A percentile compares a stretch with the other conserved stretches of the same genome.
Evolutionary conservation across 2,329 filamentous ascomycete species (phyloP).

Genomic region (Pestalotiopsis sp.): DNA sequence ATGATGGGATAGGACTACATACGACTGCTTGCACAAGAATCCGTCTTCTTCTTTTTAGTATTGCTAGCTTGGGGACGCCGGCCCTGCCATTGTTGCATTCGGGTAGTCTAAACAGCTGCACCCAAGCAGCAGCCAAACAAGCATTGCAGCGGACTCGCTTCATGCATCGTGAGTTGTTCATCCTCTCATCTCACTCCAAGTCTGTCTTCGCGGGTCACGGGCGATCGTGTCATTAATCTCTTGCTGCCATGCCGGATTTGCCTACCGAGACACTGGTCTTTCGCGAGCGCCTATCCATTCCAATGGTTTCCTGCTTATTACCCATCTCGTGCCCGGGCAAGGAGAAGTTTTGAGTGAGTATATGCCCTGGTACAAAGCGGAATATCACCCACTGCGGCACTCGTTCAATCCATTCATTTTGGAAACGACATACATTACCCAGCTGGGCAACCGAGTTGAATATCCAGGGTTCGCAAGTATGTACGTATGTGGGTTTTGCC

Average conservation of each 20-base stretch:
- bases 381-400: too few relatives aligned
- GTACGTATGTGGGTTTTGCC: too few relatives aligned
- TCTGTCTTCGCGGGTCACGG: neutral
- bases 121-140: neutral
- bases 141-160: neutral
- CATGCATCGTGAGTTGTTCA: conserved; percentile 1
- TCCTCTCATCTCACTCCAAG: neutral
- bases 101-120: neutral
- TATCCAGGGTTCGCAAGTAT: too few relatives aligned
- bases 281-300: too few relatives aligned
- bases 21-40: neutral
- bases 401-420: too few relatives aligned
- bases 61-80: neutral
- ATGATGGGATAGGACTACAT: neutral
- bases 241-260: neutral
- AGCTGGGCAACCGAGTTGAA: too few relatives aligned
- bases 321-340: too few relatives aligned
- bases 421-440: too few relatives aligned
- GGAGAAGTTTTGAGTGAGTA: too few relatives aligned
- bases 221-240: neutral
- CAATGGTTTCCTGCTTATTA: too few relatives aligned
- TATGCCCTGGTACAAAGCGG: too few relatives aligned
- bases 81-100: conserved; percentile 3
- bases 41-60: neutral
- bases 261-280: neutral